phyloP scores from a whole-genome alignment of 1,284 basidiomycete species.

The Puccinia brachypodii region DNA sequence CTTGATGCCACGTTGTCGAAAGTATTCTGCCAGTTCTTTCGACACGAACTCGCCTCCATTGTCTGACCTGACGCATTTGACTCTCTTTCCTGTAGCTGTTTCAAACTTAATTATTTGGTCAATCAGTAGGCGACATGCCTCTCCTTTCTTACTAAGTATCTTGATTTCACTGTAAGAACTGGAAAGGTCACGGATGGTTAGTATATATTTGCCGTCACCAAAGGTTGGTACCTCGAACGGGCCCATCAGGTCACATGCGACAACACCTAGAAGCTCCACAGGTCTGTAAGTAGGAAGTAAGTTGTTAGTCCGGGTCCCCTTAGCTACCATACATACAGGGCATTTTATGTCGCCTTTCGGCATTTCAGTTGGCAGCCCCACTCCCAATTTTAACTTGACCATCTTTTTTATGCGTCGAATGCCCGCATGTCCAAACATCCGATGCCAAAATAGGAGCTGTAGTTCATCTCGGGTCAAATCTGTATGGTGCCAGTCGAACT shows the following conservation, averaged over 20 bases:
- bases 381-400: neutral
- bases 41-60: constrained; percentile 24
- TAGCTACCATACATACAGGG: neutral
- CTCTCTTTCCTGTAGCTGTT: neutral
- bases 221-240: neutral
- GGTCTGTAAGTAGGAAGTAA: neutral
- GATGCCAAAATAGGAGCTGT: neutral
- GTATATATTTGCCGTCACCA: neutral
- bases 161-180: constrained; percentile 20
- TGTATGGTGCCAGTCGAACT: neutral
- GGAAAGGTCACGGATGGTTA: neutral
- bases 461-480: neutral
- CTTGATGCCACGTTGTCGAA: neutral
- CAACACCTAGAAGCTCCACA: neutral
- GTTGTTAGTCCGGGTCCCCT: neutral
- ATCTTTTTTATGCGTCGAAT: neutral
- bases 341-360: neutral
- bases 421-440: neutral
- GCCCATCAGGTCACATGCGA: neutral
- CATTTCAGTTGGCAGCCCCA: neutral
- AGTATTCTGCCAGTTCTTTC: neutral
- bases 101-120: neutral
- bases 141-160: neutral
- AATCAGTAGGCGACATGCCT: neutral
- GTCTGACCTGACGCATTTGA: constrained; percentile 12